Evolutionary conservation across 495 filamentous ascomycete genomes (phyloP), one percentile per base, ranked within the genome.

Genomic region (Aspergillus baeticus): DNA sequence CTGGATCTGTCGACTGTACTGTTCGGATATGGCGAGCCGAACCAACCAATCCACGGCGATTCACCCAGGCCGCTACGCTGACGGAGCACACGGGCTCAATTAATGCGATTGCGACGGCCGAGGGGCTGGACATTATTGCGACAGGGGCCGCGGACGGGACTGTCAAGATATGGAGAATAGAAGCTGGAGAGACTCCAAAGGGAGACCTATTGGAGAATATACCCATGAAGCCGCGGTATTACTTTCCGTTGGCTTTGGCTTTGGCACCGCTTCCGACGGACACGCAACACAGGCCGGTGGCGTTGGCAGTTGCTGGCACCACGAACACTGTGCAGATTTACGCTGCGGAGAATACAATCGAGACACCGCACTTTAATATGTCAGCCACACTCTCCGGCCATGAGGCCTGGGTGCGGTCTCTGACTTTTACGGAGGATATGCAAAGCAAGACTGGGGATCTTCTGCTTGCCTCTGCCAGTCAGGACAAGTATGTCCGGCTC

Each of bases 401-500:
- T 59, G 95, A 98, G 74, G 91, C 90, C 46, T 99, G 94, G 94
- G 84, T 99, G 20, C 83, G 92, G 15, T 89, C 89, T 20, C 76
- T 98, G 10, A 83, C 86, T 31, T 94, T 98, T 58, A 82, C 84
- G 13, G 66, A 66, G 59, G 89, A 95, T 62, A 82, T 70, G 36
- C 64, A 69, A n/a, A 70, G 69, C 17, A 67, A 71, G 10, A 69
- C 67, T 3, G 81, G 79, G 39, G 91, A 96, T 69, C 66, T 98
- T 14, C 70, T 98, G 44, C 77, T 99, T 11, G 91, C 95, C 2
- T 97, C 93, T 21, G 92, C 92, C 6, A 96, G 92, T 65, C 94
- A 99, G 71, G 94, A 99, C 63, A 97, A 93, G 70, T 99, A 97
- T 63, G 88, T 98, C 67, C 87, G 94, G 37, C 78, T 99, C 20